These are phyloP conservation scores for Boletus speciosus DNA, from an alignment of 768 basidiomycete genomes.

Conservation along the genomic window DNA sequence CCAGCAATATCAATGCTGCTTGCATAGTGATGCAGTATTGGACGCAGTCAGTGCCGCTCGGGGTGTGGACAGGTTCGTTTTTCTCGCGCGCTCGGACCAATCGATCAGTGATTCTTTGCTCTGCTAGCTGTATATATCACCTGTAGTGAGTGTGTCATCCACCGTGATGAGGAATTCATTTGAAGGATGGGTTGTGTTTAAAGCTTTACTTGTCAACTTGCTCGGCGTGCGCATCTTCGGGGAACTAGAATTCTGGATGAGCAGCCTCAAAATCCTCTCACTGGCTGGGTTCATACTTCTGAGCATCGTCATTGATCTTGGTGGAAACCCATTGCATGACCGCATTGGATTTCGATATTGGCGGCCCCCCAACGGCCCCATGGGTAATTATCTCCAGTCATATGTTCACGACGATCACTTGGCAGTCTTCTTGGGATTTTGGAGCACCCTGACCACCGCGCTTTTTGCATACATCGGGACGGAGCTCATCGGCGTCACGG, in stretches of 20 bases:
- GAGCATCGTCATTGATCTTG: slow-evolving; percentile 56
- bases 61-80: slow-evolving; percentile 6
- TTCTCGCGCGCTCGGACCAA: not conserved
- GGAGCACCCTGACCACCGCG: slow-evolving; percentile 67
- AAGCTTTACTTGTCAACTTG: slow-evolving; percentile 40
- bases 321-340: slow-evolving; percentile 39
- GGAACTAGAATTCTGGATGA: slow-evolving; percentile 74
- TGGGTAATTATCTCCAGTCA: slow-evolving; percentile 49
- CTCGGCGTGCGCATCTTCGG: slow-evolving; percentile 68
- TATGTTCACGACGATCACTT: slow-evolving; percentile 48
- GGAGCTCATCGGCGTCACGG: slow-evolving; percentile 69
- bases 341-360: slow-evolving; percentile 42
- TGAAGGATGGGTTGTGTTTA: not conserved
- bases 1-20: slow-evolving; percentile 64
- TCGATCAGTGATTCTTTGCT: not conserved
- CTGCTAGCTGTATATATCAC: not conserved
- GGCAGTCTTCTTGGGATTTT: slow-evolving; percentile 66
- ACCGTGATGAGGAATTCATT: not conserved
- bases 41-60: slow-evolving; percentile 1
- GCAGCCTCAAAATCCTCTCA: slow-evolving; percentile 59
- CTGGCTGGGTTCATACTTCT: slow-evolving; percentile 17
- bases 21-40: slow-evolving; percentile 4
- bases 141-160: not conserved
- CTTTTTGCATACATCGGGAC: slow-evolving; percentile 74
- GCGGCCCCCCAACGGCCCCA: slow-evolving; percentile 49